phyloP scores from a whole-genome alignment of 177 flowering plant genomes.

The Tripterygium wilfordii region DNA sequence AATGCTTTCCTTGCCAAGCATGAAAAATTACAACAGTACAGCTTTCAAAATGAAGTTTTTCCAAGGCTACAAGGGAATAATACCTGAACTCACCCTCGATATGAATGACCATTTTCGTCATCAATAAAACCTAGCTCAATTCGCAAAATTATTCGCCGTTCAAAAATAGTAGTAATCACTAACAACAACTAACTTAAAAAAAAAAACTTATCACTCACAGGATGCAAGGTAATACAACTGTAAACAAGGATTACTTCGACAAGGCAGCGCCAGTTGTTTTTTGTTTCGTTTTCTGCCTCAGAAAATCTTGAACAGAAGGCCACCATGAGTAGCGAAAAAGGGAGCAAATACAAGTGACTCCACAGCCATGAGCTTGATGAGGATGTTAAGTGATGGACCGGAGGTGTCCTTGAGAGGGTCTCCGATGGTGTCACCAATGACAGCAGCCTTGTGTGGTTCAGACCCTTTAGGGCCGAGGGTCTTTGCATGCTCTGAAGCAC shows the following conservation, averaged over 20 bases:
- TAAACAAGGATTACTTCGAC: too few species aligned
- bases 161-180: too few species aligned
- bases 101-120: not conserved
- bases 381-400: slow-evolving; percentile 74
- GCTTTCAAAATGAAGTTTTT: too few species aligned
- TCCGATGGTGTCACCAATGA: slow-evolving; percentile 78
- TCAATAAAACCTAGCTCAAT: not conserved
- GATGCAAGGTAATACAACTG: too few species aligned
- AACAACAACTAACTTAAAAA: too few species aligned
- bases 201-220: too few species aligned
- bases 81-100: not conserved
- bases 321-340: slow-evolving; percentile 70
- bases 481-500: slow-evolving; percentile 75
- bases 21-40: too few species aligned
- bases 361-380: slow-evolving; percentile 79
- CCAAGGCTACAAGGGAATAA: too few species aligned
- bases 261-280: not conserved
- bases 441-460: slow-evolving; percentile 83
- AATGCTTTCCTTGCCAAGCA: too few species aligned
- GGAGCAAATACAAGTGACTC: slow-evolving; percentile 79
- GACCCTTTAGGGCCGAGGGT: slow-evolving; percentile 77
- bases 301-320: slow-evolving; percentile 58
- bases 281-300: not conserved
- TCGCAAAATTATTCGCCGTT: too few species aligned
- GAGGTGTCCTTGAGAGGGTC: slow-evolving; percentile 80